phyloP scores from a whole-genome alignment of 352 stramenopile species.

The Peronospora farinosa region DNA sequence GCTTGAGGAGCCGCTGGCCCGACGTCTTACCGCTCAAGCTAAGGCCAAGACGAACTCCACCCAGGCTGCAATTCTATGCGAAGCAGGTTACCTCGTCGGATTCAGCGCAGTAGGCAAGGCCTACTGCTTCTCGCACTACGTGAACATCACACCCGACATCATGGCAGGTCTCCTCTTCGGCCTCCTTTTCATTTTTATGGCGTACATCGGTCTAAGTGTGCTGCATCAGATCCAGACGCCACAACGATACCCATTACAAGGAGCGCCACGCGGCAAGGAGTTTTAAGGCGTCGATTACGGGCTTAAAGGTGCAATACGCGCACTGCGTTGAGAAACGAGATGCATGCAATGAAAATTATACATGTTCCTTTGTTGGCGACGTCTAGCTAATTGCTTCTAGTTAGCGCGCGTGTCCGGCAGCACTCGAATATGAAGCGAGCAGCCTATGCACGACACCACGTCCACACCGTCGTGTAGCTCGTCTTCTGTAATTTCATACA shows the following conservation, averaged over 20 bases:
- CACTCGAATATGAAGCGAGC: conserved; percentile 76
- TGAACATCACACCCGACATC: conserved; percentile 76
- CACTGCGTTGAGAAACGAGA: conserved; percentile 8
- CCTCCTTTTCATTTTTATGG: conserved; percentile 75
- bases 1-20: conserved; percentile 19
- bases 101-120: conserved; percentile 45
- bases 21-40: conserved; percentile 32
- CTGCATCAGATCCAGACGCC: conserved; percentile 77
- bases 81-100: conserved; percentile 55
- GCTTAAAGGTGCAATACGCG: background rate
- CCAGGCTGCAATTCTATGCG: conserved; percentile 38
- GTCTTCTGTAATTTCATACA: conserved; percentile 58
- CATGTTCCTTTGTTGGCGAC: conserved; percentile 11
- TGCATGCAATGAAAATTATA: conserved; percentile 24
- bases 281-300: conserved; percentile 38
- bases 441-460: conserved; percentile 71
- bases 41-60: conserved; percentile 19
- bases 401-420: conserved; percentile 3
- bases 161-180: conserved; percentile 68
- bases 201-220: conserved; percentile 62
- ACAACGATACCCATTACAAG: conserved; percentile 57
- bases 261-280: conserved; percentile 75
- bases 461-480: conserved; percentile 62
- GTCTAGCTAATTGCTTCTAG: background rate
- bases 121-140: conserved; percentile 84